A percentile compares a stretch with the other conserved stretches of the same genome.
Conservation (phyloP, 73 alveolate species). For the Uronychia binucleata region DNA sequence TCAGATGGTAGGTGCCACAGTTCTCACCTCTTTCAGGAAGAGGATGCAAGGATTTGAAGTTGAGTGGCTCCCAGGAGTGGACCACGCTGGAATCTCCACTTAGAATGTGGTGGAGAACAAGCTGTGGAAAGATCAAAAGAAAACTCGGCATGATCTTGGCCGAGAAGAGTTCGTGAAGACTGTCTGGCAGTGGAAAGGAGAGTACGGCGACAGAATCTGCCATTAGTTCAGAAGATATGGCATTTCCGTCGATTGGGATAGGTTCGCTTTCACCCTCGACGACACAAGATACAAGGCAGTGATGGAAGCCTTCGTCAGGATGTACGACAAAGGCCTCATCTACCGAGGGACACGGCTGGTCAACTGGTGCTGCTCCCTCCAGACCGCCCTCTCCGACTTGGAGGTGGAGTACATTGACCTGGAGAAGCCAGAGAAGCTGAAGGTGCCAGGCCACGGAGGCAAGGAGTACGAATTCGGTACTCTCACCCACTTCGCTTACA, state of each 20-base stretch:
- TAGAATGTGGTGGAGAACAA: conserved; percentile 95
- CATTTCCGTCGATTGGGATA: conserved; percentile 92
- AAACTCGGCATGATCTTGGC: conserved; percentile 87
- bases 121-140: conserved; percentile 83
- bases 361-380: conserved; percentile 97
- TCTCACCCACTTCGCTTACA: conserved; percentile 91
- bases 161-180: conserved; percentile 90
- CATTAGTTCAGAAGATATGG: conserved; percentile 91
- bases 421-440: conserved; percentile 68
- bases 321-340: conserved; percentile 95
- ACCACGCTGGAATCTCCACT: conserved; percentile 98
- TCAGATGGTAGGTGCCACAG: conserved; percentile 62
- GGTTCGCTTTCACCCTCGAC: conserved; percentile 95
- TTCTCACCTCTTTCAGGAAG: conserved; percentile 14
- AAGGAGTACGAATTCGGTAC: conserved; percentile 90
- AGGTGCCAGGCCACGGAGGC: conserved; percentile 93
- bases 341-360: conserved; percentile 97
- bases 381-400: conserved; percentile 97
- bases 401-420: conserved; percentile 92
- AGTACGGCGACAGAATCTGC: conserved; percentile 90
- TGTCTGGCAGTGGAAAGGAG: conserved; percentile 97
- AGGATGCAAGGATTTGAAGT: conserved; percentile 91
- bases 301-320: conserved; percentile 91
- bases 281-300: conserved; percentile 83
- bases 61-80: conserved; percentile 97